Conservation (phyloP, 176 grass and related monocot species). For the Echinochloa phyllopogon region DNA sequence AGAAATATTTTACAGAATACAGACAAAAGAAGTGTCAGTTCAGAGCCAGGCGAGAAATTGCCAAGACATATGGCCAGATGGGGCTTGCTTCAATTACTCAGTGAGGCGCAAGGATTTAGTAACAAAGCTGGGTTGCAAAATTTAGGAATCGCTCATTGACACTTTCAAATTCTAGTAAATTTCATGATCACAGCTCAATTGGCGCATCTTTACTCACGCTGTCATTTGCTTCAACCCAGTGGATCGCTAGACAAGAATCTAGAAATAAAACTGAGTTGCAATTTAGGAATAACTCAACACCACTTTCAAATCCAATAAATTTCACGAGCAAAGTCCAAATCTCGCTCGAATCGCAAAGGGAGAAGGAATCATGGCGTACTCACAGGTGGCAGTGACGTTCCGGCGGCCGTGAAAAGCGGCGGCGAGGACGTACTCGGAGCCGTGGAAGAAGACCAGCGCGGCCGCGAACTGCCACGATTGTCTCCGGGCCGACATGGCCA, state of each 20-base stretch:
- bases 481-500: conserved; percentile 42
- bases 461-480: conserved; percentile 69
- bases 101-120: neutral
- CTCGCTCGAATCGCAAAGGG: neutral
- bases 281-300: neutral
- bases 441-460: conserved; percentile 76
- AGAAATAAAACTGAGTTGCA: neutral
- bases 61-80: neutral
- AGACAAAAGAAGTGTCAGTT: neutral
- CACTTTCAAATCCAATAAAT: neutral
- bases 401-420: conserved; percentile 63
- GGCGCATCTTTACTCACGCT: neutral
- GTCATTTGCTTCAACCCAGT: neutral
- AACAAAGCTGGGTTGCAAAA: neutral
- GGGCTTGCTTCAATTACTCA: conserved; percentile 3
- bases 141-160: neutral
- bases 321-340: conserved; percentile 2
- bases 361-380: conserved; percentile 11
- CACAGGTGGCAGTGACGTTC: conserved; percentile 72
- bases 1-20: neutral
- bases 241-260: neutral
- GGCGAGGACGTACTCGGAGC: conserved; percentile 81
- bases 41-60: neutral
- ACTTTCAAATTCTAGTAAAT: neutral
- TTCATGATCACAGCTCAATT: neutral